Percentiles rank a stretch among this genome's conserved stretches.
These are phyloP conservation scores for Zoysia japonica DNA, from an alignment of 176 grass and related monocot species.

Conservation along the genomic window DNA sequence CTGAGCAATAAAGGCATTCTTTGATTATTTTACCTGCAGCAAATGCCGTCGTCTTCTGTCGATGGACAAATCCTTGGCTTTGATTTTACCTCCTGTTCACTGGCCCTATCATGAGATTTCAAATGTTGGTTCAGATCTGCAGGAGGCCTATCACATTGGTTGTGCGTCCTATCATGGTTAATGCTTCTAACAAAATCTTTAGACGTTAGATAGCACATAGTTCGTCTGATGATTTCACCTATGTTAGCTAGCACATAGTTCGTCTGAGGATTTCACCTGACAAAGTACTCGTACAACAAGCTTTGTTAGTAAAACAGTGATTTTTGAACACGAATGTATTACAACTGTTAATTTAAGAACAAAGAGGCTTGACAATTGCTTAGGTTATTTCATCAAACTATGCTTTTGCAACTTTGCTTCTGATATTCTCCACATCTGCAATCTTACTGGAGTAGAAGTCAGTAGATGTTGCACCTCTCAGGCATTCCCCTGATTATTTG, in stretches of 20 bases:
- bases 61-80: conserved; percentile 86
- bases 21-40: conserved; percentile 57
- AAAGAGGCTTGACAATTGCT: not conserved
- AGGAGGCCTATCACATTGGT: conserved; percentile 83
- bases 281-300: conserved; percentile 25
- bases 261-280: conserved; percentile 25
- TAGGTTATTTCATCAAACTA: not conserved
- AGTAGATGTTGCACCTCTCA: conserved; percentile 11
- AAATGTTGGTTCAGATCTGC: conserved; percentile 58
- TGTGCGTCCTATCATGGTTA: conserved; percentile 69
- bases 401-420: not conserved
- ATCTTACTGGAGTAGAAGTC: conserved; percentile 12
- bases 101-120: conserved; percentile 60
- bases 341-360: conserved; percentile 15
- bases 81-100: conserved; percentile 85
- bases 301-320: conserved; percentile 23
- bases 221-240: not conserved
- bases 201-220: conserved; percentile 19
- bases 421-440: not conserved
- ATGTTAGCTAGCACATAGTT: conserved; percentile 29
- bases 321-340: not conserved
- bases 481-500: not conserved
- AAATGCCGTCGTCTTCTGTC: conserved; percentile 66
- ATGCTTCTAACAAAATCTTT: conserved; percentile 25
- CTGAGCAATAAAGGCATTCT: conserved; percentile 26